These are phyloP conservation scores for Tremella mesenterica DNA, from an alignment of 768 basidiomycete genomes.

Conservation along the genomic window DNA sequence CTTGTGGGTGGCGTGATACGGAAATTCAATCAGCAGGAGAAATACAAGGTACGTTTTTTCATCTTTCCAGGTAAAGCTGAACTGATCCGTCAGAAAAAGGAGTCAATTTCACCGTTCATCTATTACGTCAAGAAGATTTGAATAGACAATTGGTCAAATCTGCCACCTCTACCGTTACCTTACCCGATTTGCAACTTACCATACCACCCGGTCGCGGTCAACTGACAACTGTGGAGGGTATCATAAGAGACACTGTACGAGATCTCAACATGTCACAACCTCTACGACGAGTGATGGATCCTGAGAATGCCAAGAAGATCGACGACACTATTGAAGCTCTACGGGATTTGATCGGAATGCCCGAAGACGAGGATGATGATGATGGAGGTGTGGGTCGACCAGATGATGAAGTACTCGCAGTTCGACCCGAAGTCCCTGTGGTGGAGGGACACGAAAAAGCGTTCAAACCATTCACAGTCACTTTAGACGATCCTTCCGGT, in stretches of 20 bases:
- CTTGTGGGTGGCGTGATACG: slow-evolving; percentile 82
- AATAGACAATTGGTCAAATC: slow-evolving; percentile 91
- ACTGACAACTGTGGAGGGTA: slow-evolving; percentile 92
- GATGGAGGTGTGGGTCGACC: slow-evolving; percentile 55
- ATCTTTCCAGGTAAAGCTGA: no score
- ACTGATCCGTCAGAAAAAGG: slow-evolving; percentile 59
- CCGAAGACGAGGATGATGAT: slow-evolving; percentile 37
- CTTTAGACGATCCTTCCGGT: slow-evolving; percentile 84
- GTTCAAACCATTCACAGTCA: slow-evolving; percentile 68
- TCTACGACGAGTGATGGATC: slow-evolving; percentile 64
- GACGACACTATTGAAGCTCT: slow-evolving; percentile 59
- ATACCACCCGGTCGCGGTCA: slow-evolving; percentile 81
- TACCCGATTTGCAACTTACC: slow-evolving; percentile 83
- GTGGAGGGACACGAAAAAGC: slow-evolving; percentile 46
- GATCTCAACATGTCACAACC: slow-evolving; percentile 79
- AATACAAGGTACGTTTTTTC: slow-evolving; percentile 60
- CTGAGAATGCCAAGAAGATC: slow-evolving; percentile 62
- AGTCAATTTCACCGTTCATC: slow-evolving; percentile 66
- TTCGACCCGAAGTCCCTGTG: slow-evolving; percentile 46
- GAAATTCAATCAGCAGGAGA: slow-evolving; percentile 84
- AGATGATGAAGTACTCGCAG: slow-evolving; percentile 51
- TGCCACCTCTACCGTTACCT: slow-evolving; percentile 63
- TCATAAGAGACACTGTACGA: slow-evolving; percentile 68
- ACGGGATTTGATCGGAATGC: slow-evolving; percentile 29
- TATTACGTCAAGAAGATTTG: slow-evolving; percentile 66